phyloP scores from a whole-genome alignment of 1,284 basidiomycete genomes.

The Xerocomus amazonicus region DNA sequence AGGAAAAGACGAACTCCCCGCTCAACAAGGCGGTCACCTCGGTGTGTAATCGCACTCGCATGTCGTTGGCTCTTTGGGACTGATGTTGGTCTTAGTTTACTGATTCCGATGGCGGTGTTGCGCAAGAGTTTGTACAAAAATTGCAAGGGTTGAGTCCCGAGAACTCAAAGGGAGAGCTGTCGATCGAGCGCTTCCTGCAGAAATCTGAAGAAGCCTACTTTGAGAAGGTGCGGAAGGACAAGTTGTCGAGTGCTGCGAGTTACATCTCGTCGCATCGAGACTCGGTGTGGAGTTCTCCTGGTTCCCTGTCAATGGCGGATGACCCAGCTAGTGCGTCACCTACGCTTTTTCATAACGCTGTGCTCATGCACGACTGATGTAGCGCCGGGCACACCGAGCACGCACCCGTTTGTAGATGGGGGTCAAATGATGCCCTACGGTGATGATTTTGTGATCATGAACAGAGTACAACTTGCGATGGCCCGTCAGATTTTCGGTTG shows the following conservation, averaged over 20 bases:
- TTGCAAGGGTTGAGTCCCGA: slow-evolving; percentile 74
- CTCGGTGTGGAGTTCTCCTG: slow-evolving; percentile 74
- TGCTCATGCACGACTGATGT: slow-evolving; percentile 11
- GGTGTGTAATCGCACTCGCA: slow-evolving; percentile 40
- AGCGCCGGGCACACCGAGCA: slow-evolving; percentile 52
- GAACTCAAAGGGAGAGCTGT: slow-evolving; percentile 87
- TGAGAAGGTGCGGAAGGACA: slow-evolving; percentile 83
- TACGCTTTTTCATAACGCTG: slow-evolving; percentile 8
- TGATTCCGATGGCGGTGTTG: slow-evolving; percentile 87
- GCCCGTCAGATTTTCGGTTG: slow-evolving; percentile 74
- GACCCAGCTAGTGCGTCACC: slow-evolving; percentile 55
- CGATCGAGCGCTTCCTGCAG: slow-evolving; percentile 85
- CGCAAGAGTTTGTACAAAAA: slow-evolving; percentile 84
- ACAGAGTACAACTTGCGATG: slow-evolving; percentile 76
- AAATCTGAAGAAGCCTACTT: slow-evolving; percentile 94
- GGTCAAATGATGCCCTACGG: slow-evolving; percentile 56
- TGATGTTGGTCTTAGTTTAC: slow-evolving; percentile 61
- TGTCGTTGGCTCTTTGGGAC: background rate
- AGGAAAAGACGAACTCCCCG: slow-evolving; percentile 85
- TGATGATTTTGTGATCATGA: slow-evolving; percentile 66
- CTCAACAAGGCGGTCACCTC: slow-evolving; percentile 90
- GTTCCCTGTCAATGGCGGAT: slow-evolving; percentile 52
- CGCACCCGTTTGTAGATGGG: slow-evolving; percentile 47
- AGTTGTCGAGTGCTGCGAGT: slow-evolving; percentile 74
- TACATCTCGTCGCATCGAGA: slow-evolving; percentile 77